Evolutionary conservation across 306 rosid species (phyloP), one percentile per base, ranked within the genome.

Genomic region (Cucumis cinereus): DNA sequence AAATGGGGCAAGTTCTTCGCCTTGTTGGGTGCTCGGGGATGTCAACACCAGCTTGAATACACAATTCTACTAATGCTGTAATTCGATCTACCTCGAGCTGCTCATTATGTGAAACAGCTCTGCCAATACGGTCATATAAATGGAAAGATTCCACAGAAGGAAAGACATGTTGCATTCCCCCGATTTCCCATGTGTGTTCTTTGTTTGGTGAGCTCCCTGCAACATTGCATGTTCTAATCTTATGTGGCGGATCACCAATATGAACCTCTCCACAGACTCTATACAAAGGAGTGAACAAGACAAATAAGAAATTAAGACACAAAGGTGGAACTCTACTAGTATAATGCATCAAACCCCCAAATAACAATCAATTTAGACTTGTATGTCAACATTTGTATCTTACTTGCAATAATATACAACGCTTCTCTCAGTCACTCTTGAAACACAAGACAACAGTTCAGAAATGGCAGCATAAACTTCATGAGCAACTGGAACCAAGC

Each of bases 51-150:
- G 92, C 90, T 86, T 90, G 95, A 52, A 90, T 36, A 70, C 92
- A 88, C 74, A 90, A 78, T 80, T 90, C 95, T 54, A 90, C 89
- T 80, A 88, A 73, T 68, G 90, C 92, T 20, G 95, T 89, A 79
- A 90, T 85, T 64, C 84, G 82, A 79, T 90, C 95, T 59, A 90
- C 95, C 67, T 77, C 67, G 28, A 90, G 88, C 82, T 78, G 85
- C 80, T 90, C 95, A 33, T 85, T 82, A 82, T 88, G 95, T 30
- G 92, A 83, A 79, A 90, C 90, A 22, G 92, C 90, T 81, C 95
- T 86, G 52, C 90, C 92, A 77, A 85, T 78, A 73, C 90, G 77
- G 74, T 90, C 92, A 76, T 90, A 90, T 55, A 88, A 80, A 83
- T 90, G 95, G 79, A 84, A 90, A 56, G 95, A 90, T 74, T 86